Evolutionary conservation across 306 rosid genomes (phyloP), one percentile per base, ranked within the genome.

Genomic region (Psophocarpus tetragonolobus): DNA sequence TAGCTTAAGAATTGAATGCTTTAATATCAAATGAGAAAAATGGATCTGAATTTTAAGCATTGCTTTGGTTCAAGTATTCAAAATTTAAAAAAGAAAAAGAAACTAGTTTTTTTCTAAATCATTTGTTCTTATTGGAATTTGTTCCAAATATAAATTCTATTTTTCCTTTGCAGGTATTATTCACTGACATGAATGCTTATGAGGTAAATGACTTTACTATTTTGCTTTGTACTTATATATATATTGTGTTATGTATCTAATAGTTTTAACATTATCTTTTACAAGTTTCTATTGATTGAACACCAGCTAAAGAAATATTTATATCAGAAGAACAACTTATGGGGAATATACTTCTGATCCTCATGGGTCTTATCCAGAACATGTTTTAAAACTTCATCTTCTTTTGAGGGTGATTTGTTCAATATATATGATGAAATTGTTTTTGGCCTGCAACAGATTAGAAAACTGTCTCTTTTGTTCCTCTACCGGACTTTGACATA

Each of bases 161-260:
- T 65, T 5, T 44, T 73, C 36, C 62, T 81, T 79, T 85, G 79
- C 97, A 95, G 99, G 99, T 95, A 68, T 87, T 95, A 54, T 90
- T 95, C 88, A 89, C 94, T 2, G 99, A 95, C 80, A 57, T 92
- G 27, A 95, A 85, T 80, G 97, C 99, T 58, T 91, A 92, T 61
- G 97, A 92, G 94, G 99, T 92, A 50, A 78, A 89, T 62, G 35
- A 26, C 74, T 3, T 36, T 1, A 33, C 54, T 39, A 15, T 41
- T 32, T 79, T 61, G 15, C 57, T 51, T 29, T n/a, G 1, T 4
- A n/a, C n/a, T n/a, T n/a, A 35, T 26, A 10, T 29, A 2, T 56
- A 20, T 47, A 18, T 3, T 6, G 4, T 73, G 41, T 35, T 56
- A 45, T 71, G 14, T 68, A 74, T 50, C 42, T 56, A 47, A 42